Evolutionary conservation across 345 rosid species (phyloP), one percentile per base, ranked within the genome.

Genomic region (Hibiscus mutabilis): DNA sequence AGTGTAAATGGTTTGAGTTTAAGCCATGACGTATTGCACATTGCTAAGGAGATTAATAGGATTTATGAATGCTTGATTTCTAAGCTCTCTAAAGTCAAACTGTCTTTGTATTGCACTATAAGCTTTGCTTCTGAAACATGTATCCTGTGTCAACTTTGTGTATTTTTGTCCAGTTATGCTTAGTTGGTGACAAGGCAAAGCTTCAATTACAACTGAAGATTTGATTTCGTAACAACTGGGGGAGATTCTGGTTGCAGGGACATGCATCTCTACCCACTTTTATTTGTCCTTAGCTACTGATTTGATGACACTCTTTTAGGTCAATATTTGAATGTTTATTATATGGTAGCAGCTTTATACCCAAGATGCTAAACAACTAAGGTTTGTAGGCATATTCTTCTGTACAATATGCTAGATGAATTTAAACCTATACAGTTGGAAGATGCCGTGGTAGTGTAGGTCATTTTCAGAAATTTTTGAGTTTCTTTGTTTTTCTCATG

Each of bases 271-370:
- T 44, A 11, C 31, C 35, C 61, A 61, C 16, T 11, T 52, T 44
- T 2, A 2, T 47, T 31, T 53, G 71, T 63, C 31, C 67, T 40
- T 66, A 37, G 2, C 69, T 13, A 13, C 24, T 63, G 31, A 69
- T 63, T 52, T 25, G 18, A 24, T 61, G 27, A 24, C 46, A 19
- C 62, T 27, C 1, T 35, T 35, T 63, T 19, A 25, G 31, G 19
- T 58, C 57, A 63, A 40, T 78, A 63, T 40, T 25, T 65, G 61
- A 70, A 60, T 3, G 47, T 25, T 60, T 40, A 44, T 16, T 61
- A 2, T 40, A 69, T 63, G 31, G 51, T n/a, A 75, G 66, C 61
- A 40, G 10, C 46, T 69, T 22, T n/a, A 29, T 68, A 35, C 8
- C 22, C 5, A 13, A 33, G 47, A 62, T 35, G 24, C 58, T 22